phyloP scores from a whole-genome alignment of 805 yeast species.

The Kluyveromyces aestuarii region DNA sequence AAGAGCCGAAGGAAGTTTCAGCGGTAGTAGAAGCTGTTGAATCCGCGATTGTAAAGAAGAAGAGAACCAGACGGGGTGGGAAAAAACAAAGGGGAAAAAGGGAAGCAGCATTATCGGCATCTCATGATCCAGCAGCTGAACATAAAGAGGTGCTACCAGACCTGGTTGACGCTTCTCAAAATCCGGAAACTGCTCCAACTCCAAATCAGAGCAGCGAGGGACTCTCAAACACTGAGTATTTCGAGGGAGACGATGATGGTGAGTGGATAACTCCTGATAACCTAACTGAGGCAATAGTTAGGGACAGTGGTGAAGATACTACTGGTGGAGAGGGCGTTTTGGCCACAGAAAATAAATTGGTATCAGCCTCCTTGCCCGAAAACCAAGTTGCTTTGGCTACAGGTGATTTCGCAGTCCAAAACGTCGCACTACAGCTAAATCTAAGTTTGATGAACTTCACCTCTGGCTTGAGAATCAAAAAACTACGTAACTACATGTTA shows the following conservation, averaged over 20 bases:
- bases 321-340: conserved; percentile 28
- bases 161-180: conserved; percentile 1
- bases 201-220: neutral
- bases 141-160: conserved; percentile 15
- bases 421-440: conserved; percentile 87
- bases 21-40: conserved; percentile 1
- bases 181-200: conserved; percentile 4
- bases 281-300: conserved; percentile 55
- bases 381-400: conserved; percentile 80
- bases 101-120: conserved; percentile 26
- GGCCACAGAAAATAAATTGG: conserved; percentile 24
- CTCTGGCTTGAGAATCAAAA: conserved; percentile 76
- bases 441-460: conserved; percentile 73
- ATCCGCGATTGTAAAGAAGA: conserved; percentile 21
- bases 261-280: conserved; percentile 95
- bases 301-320: conserved; percentile 55
- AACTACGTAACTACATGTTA: conserved; percentile 85
- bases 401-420: conserved; percentile 96
- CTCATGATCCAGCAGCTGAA: conserved; percentile 2
- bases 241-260: conserved; percentile 63
- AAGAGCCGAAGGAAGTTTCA: conserved; percentile 6
- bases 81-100: conserved; percentile 53
- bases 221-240: conserved; percentile 18
- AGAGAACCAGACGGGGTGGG: conserved; percentile 54
- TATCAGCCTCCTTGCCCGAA: conserved; percentile 19